Conservation (phyloP, 2,329 filamentous ascomycete species). For the Fusarium metavorans region DNA sequence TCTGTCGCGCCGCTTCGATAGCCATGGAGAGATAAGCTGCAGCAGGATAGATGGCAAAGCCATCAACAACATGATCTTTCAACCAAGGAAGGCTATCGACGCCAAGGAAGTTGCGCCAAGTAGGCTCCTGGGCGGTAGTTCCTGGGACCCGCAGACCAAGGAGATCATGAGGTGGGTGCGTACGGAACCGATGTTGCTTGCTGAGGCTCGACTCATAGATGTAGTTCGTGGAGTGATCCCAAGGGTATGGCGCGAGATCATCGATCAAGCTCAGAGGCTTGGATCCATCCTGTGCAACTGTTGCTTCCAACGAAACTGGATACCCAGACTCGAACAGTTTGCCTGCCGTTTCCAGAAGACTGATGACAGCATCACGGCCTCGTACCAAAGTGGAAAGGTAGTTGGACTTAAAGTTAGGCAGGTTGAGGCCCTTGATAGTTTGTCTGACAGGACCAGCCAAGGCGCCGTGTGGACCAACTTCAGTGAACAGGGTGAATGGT, state of each 20-base stretch:
- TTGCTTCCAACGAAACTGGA: conserved; percentile 9
- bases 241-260: conserved; percentile 54
- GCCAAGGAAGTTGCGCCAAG: conserved; percentile 40
- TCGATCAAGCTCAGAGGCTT: conserved; percentile 6
- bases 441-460: conserved; percentile 41
- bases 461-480: conserved; percentile 43
- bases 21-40: conserved; percentile 52
- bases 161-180: conserved; percentile 54
- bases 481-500: conserved; percentile 28
- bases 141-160: conserved; percentile 31
- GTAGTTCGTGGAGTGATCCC: conserved; percentile 52
- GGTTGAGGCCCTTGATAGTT: conserved; percentile 24
- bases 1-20: conserved; percentile 34
- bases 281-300: neutral
- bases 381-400: conserved; percentile 16
- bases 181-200: conserved; percentile 48
- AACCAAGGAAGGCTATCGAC: conserved; percentile 52
- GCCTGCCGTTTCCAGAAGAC: conserved; percentile 20
- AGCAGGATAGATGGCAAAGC: conserved; percentile 56
- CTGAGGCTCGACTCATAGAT: conserved; percentile 50
- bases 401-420: conserved; percentile 20
- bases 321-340: conserved; percentile 30
- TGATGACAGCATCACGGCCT: conserved; percentile 44
- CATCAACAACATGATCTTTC: conserved; percentile 58
- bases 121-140: conserved; percentile 21